Conservation (phyloP, 2,329 filamentous ascomycete genomes). For the Aureobasidium sp. region DNA sequence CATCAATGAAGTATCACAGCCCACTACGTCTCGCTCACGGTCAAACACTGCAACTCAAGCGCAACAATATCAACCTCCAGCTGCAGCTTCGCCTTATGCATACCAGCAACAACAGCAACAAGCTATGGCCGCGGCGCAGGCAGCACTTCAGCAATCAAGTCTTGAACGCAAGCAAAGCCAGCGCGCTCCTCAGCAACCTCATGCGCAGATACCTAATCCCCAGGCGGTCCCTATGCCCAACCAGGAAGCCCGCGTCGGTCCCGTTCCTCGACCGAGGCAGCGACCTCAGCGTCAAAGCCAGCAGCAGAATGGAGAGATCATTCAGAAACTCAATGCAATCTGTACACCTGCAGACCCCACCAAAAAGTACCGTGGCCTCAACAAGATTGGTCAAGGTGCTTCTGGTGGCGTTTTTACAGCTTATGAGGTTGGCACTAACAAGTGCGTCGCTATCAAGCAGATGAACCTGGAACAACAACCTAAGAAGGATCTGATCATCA, state of each 20-base stretch:
- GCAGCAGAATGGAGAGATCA: conserved; percentile 62
- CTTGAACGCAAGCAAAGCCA: conserved; percentile 69
- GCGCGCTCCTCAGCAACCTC: conserved; percentile 38
- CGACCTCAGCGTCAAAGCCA: conserved; percentile 67
- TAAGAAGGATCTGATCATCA: conserved; percentile 98
- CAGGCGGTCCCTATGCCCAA: conserved; percentile 39
- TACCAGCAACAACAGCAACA: conserved; percentile 75
- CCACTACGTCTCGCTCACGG: conserved; percentile 18
- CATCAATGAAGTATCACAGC: conserved; percentile 29
- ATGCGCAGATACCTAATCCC: conserved; percentile 41
- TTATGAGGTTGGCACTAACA: conserved; percentile 74
- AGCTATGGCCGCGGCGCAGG: conserved; percentile 71
- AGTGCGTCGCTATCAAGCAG: conserved; percentile 95
- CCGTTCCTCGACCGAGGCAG: conserved; percentile 64
- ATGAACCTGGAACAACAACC: conserved; percentile 99
- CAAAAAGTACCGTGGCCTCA: conserved; percentile 76
- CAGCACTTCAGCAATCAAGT: conserved; percentile 60
- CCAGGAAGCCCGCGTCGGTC: conserved; percentile 45
- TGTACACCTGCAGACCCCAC: conserved; percentile 87
- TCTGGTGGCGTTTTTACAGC: conserved; percentile 94
- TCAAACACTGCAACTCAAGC: conserved; percentile 16
- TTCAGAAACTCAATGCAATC: conserved; percentile 76
- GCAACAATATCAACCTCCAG: conserved; percentile 41
- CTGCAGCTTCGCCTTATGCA: conserved; percentile 38
- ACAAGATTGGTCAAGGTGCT: conserved; percentile 94